A percentile compares a stretch with the other conserved stretches of the same genome.
phyloP scores from a whole-genome alignment of 257 asterid species.

The Jacaranda mimosifolia region DNA sequence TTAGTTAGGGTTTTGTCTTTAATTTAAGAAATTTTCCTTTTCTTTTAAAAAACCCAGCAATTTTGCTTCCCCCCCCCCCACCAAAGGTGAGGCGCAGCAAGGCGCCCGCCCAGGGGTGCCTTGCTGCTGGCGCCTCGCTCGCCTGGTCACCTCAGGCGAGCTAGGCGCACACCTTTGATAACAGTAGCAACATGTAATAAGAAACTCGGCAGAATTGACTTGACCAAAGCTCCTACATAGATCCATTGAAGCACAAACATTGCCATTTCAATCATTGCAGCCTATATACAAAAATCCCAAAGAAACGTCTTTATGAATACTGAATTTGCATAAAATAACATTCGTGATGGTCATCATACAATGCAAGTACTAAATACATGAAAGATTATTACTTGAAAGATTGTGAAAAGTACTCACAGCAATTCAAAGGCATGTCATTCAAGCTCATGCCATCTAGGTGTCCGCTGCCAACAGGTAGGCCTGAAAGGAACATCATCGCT shows the following conservation, averaged over 20 bases:
- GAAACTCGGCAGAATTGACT: conserved; percentile 2
- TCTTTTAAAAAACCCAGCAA: too few relatives aligned
- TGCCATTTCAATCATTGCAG: conserved; percentile 21
- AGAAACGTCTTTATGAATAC: conserved; percentile 1
- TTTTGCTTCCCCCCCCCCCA: too few relatives aligned
- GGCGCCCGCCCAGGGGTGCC: too few relatives aligned
- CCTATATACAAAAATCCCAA: conserved; percentile 15
- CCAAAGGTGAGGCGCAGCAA: too few relatives aligned
- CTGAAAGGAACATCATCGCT: conserved; percentile 93
- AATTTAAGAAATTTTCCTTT: too few relatives aligned
- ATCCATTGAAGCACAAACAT: conserved; percentile 17
- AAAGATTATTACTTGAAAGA: conserved; percentile 9
- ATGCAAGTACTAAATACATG: conserved; percentile 13
- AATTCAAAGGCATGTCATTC: conserved; percentile 79
- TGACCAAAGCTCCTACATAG: neutral
- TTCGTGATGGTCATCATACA: conserved; percentile 32
- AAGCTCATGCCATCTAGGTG: conserved; percentile 84
- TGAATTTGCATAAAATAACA: conserved; percentile 14
- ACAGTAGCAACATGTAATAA: conserved; percentile 9
- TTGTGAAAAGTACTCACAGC: conserved; percentile 67
- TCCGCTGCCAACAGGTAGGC: conserved; percentile 76
- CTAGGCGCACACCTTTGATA: too few relatives aligned
- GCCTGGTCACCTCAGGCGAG: too few relatives aligned
- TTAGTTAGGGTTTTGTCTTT: too few relatives aligned
- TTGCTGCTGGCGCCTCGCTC: too few relatives aligned